Conservation (phyloP, 1,284 basidiomycete species). For the Xanthoconium separans region DNA sequence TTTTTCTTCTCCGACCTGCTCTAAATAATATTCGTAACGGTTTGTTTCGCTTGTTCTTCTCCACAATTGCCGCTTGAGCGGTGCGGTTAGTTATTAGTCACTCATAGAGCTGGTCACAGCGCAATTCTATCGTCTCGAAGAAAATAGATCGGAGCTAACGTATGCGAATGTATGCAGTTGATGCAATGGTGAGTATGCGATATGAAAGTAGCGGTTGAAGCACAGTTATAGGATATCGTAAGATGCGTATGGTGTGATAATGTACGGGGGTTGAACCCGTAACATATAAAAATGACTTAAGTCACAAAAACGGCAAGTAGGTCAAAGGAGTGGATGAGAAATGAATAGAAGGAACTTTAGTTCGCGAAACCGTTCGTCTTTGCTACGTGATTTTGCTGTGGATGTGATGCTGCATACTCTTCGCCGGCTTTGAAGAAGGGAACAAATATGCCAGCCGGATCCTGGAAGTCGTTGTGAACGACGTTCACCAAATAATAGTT, state of each 20-base stretch:
- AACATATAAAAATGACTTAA: conserved; percentile 28
- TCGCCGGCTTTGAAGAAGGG: conserved; percentile 80
- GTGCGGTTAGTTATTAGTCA: conserved; percentile 18
- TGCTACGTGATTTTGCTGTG: conserved; percentile 21
- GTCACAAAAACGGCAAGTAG: conserved; percentile 17
- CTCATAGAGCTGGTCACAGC: conserved; percentile 24
- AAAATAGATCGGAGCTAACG: conserved; percentile 19
- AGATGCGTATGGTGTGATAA: conserved; percentile 19
- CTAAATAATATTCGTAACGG: conserved; percentile 11
- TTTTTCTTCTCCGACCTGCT: conserved; percentile 82
- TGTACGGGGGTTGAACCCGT: conserved; percentile 75
- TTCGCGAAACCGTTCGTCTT: conserved; percentile 35
- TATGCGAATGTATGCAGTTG: conserved; percentile 34
- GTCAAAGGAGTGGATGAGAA: conserved; percentile 2
- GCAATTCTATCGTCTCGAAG: conserved; percentile 12
- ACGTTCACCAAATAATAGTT: conserved; percentile 91
- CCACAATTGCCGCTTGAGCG: too few relatives aligned
- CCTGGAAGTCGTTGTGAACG: conserved; percentile 95
- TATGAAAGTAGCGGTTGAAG: conserved; percentile 45
- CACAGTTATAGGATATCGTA: conserved; percentile 28
- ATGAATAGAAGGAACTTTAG: conserved; percentile 10
- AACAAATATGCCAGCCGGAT: conserved; percentile 80
- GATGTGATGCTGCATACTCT: conserved; percentile 48
- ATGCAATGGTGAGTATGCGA: conserved; percentile 34
- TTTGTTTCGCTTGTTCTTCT: not conserved